Base-by-base conservation (phyloP, 2,329 filamentous ascomycete species). In the Penicillium sp. region DNA sequence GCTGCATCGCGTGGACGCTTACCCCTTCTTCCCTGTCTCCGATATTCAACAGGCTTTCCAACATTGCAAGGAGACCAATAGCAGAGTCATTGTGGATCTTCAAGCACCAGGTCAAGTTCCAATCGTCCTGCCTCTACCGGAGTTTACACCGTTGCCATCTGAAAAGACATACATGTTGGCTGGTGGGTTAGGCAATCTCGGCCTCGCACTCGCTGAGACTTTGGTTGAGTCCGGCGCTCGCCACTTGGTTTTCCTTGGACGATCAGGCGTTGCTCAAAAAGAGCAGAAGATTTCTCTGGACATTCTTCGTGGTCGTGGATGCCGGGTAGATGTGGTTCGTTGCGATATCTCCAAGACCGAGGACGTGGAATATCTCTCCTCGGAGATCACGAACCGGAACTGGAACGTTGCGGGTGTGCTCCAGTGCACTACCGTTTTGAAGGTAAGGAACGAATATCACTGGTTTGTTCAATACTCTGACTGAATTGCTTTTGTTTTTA, bases 171-270 rank as follows among this genome's bases (percentile, higher is more conserved):
- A 67, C 11, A 59, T 69, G 5, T 59, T 69, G 22, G 65, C 64
- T 10, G 66, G 66, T 49, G 67, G 67, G 1, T 49, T 69, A n/a
- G 65, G 67, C 10, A 64, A 62, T 31, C 57, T 69, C 1, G 67
- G 67, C 14, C 58, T 67, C 25, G 60, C 65, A 8, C 47, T 67
- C 31, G 67, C 67, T 6, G 55, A 62, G 11, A 67, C 58, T 4
- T 53, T 69, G 42, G 58, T 58, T 6, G 53, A 59, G 8, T 61
- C 55, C 45, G 66, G 67, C 6, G 65, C 67, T 15, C 62, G 62
- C 3, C 64, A 69, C 42, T 52, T 68, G n/a, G 60, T 69, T 2
- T 67, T 69, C 60, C 62, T 69, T 38, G 59, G 59, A 17, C 59
- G 67, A 8, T 68, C 67, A 22, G 65, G 66, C 1, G 55, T 52